Evolutionary conservation across 345 rosid genomes (phyloP).

Genomic region (Moricandia arvensis): DNA sequence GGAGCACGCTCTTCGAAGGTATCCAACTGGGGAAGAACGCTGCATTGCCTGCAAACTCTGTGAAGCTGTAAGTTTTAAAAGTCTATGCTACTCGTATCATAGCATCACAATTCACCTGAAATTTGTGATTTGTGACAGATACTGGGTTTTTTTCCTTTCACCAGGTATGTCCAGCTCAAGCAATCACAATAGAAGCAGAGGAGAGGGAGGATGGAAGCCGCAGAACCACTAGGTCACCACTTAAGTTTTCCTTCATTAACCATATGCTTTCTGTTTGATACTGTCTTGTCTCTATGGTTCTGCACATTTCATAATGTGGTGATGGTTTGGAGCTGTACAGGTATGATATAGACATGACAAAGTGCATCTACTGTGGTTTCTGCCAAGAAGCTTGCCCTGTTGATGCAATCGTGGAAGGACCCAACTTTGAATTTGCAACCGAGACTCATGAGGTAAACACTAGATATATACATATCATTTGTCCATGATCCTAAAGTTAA

Average conservation of each 20-base stretch:
- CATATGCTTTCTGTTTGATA: background rate
- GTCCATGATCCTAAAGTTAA: background rate
- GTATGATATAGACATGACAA: constrained; percentile 96
- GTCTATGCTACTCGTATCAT: constrained; percentile 5
- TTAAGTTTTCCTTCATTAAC: background rate
- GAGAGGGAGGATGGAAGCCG: constrained; percentile 99
- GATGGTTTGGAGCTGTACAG: constrained; percentile 39
- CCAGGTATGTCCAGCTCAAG: constrained; percentile 96
- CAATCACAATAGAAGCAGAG: constrained; percentile 97
- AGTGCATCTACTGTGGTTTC: constrained; percentile 96
- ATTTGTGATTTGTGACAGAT: constrained; percentile 1
- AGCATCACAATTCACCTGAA: background rate
- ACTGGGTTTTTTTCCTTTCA: constrained; percentile 10
- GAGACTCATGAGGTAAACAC: constrained; percentile 82
- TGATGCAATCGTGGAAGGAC: constrained; percentile 98
- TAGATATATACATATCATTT: background rate
- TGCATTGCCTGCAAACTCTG: constrained; percentile 99
- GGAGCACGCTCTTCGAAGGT: constrained; percentile 88
- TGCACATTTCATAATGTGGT: background rate
- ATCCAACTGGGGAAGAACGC: constrained; percentile 94
- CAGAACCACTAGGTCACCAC: constrained; percentile 77
- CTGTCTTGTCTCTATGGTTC: constrained; percentile 7
- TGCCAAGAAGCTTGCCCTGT: constrained; percentile 99
- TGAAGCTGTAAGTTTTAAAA: constrained; percentile 74
- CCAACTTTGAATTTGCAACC: constrained; percentile 92